Percentiles rank a stretch among this genome's conserved stretches.
Evolutionary conservation across 345 rosid genomes (phyloP).

Genomic region (Hibiscus mutabilis): DNA sequence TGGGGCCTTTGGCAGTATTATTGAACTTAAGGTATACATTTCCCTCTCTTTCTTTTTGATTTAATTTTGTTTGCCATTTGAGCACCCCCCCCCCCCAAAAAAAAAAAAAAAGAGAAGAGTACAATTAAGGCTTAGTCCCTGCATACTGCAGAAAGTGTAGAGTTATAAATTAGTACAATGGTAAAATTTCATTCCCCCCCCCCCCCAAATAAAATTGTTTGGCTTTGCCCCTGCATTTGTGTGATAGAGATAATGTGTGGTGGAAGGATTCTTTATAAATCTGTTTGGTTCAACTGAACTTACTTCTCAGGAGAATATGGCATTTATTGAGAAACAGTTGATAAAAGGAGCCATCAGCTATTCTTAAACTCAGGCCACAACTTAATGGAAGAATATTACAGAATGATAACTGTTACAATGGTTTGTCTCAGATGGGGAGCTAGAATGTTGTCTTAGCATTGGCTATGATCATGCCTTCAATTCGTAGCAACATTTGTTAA

Average conservation of each 20-base stretch:
- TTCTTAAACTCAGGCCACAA: neutral
- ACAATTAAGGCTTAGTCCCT: too few species aligned
- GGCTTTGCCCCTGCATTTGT: too few species aligned
- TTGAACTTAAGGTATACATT: constrained; percentile 60
- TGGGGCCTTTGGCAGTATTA: constrained; percentile 55
- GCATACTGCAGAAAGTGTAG: too few species aligned
- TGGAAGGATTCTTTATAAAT: neutral
- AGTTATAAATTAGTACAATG: too few species aligned
- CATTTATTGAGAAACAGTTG: neutral
- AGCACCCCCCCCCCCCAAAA: too few species aligned
- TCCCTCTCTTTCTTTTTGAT: neutral
- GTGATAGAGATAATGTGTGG: neutral
- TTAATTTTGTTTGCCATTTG: neutral
- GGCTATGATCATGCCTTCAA: neutral
- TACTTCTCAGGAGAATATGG: neutral
- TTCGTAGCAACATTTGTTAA: neutral
- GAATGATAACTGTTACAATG: neutral
- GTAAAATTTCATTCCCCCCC: too few species aligned
- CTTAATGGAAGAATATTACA: neutral
- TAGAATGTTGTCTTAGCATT: neutral
- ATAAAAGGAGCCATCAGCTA: neutral
- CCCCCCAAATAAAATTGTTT: too few species aligned
- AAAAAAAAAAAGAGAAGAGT: too few species aligned
- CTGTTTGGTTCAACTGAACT: neutral
- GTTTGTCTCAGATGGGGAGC: neutral